Conservation (phyloP, 2,329 filamentous ascomycete species). For the Coniochaeta sp. region DNA sequence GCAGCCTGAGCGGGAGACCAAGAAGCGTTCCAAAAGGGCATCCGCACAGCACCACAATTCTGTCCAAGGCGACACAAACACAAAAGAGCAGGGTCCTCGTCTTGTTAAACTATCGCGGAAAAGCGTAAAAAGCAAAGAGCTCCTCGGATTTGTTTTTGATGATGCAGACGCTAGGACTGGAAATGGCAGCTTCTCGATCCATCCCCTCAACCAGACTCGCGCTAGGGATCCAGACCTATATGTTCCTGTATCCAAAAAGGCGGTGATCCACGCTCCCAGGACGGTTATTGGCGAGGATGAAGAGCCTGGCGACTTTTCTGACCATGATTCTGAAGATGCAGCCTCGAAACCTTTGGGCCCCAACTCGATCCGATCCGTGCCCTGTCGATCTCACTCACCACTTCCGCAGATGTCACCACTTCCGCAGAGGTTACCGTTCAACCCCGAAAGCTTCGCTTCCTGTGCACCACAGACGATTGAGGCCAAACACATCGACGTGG, state of each 20-base stretch:
- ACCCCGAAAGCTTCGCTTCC: background rate
- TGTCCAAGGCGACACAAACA: background rate
- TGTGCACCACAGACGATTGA: background rate
- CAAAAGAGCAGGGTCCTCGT: constrained; percentile 17
- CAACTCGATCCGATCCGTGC: background rate
- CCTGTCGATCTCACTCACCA: background rate
- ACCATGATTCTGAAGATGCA: background rate
- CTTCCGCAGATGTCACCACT: background rate
- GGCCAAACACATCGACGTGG: background rate
- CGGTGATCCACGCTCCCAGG: background rate
- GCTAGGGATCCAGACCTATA: background rate
- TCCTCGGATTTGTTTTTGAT: constrained; percentile 30
- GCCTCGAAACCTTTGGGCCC: background rate
- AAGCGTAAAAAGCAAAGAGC: constrained; percentile 37
- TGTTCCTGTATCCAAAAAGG: background rate
- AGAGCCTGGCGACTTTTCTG: background rate
- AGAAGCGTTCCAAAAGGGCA: background rate
- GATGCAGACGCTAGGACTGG: background rate
- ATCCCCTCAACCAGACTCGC: background rate
- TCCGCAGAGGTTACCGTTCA: background rate
- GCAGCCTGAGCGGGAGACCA: background rate
- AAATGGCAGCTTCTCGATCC: background rate
- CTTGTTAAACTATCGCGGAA: constrained; percentile 32
- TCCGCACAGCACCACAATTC: background rate
- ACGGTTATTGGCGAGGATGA: background rate